These are phyloP conservation scores for Metschnikowia baotianmanensis DNA, from an alignment of 805 yeast genomes.

Conservation along the genomic window DNA sequence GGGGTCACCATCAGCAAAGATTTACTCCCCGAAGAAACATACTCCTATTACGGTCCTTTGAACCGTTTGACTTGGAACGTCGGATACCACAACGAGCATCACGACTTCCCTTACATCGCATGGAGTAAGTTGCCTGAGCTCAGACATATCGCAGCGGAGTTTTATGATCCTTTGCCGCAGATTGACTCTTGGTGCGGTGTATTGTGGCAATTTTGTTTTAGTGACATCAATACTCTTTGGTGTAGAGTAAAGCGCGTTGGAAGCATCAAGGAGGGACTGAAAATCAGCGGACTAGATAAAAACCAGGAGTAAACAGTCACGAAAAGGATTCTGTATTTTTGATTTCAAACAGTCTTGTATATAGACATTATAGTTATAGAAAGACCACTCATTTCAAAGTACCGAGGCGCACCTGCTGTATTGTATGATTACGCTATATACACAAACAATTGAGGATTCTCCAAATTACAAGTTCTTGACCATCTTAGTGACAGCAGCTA, in stretches of 20 bases:
- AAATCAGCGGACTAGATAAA: slow-evolving; percentile 20
- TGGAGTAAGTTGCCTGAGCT: slow-evolving; percentile 77
- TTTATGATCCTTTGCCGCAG: slow-evolving; percentile 74
- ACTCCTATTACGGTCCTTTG: slow-evolving; percentile 80
- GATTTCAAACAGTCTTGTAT: too few species aligned
- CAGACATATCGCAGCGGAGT: slow-evolving; percentile 69
- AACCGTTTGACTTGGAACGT: slow-evolving; percentile 86
- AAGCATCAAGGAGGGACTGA: slow-evolving; percentile 35
- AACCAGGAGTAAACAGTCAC: slow-evolving; percentile 10
- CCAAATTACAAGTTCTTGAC: slow-evolving; percentile 48
- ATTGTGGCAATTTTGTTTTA: slow-evolving; percentile 65
- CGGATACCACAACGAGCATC: slow-evolving; percentile 93
- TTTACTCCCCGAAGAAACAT: slow-evolving; percentile 69
- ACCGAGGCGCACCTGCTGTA: background rate
- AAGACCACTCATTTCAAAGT: too few species aligned
- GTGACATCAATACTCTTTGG: slow-evolving; percentile 68
- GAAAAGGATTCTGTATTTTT: too few species aligned
- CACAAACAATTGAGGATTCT: slow-evolving; percentile 1
- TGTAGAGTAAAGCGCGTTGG: slow-evolving; percentile 73
- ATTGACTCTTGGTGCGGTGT: slow-evolving; percentile 80
- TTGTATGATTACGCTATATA: too few species aligned
- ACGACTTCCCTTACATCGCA: slow-evolving; percentile 90
- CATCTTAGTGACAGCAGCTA: slow-evolving; percentile 63
- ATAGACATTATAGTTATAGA: too few species aligned
- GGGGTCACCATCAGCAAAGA: slow-evolving; percentile 31